Conservation (phyloP, 208 protist genomes). For the Wallacemonas sp. region DNA sequence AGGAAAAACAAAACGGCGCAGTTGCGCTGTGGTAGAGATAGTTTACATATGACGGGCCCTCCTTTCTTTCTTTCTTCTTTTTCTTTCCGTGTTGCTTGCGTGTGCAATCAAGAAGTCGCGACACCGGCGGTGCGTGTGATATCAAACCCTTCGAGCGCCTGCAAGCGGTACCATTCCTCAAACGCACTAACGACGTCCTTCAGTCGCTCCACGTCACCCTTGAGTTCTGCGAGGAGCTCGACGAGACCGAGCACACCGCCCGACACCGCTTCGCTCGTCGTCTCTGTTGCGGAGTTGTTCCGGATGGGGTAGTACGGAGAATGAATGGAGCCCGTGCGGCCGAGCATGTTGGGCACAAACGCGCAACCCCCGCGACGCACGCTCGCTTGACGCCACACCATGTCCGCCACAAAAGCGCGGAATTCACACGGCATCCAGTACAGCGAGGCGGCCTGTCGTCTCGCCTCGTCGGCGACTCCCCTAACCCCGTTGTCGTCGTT, state of each 20-base stretch:
- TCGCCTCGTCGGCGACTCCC: neutral
- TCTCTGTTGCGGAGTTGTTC: neutral
- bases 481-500: neutral
- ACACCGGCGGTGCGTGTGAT: neutral
- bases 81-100: too few relatives aligned
- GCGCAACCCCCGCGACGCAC: constrained; percentile 18
- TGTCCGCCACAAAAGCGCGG: constrained; percentile 36
- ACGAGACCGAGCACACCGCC: constrained; percentile 20
- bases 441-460: neutral
- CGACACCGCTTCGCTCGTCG: neutral
- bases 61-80: too few relatives aligned
- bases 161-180: constrained; percentile 80
- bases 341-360: constrained; percentile 24
- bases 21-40: too few relatives aligned
- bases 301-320: neutral
- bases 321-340: constrained; percentile 2
- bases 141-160: constrained; percentile 56
- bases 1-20: neutral
- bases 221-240: constrained; percentile 40
- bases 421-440: constrained; percentile 36
- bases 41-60: too few relatives aligned
- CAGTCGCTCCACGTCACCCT: constrained; percentile 29
- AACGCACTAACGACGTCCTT: constrained; percentile 54
- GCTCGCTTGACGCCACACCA: constrained; percentile 17
- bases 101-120: neutral